Base-by-base conservation (phyloP, 2,329 filamentous ascomycete species). In the Tolypocladium pustulatum region DNA sequence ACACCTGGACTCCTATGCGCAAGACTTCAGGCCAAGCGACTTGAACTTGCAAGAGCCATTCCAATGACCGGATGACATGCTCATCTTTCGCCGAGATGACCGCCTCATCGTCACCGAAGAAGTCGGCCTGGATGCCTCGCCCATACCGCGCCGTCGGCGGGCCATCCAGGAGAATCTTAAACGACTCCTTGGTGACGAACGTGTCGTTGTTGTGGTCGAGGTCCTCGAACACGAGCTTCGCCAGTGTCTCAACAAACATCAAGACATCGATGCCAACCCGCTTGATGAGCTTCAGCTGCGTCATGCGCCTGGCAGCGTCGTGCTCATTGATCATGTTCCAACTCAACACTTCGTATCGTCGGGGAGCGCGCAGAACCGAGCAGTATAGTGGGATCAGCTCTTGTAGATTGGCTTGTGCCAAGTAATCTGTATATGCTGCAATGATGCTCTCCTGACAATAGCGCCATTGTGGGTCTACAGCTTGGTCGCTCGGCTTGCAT, bases 361-460 rank as follows among this genome's bases (percentile, higher is more conserved):
- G 81, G 15, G 83, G 76, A 8, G 79, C 75, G 12, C 83, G 79
- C 15, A 99, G 78, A 65, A 90, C 87, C 10, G 91, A 91, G 62
- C 90, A 92, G 71, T 99, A 99, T 0, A 96, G 77, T 0, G 94
- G 92, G 58, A 96, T 88, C 49, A 94, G 75, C 62, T 93, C 87
- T 60, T 88, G 84, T 58, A 94, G 83, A 38, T 85, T 84, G 20
- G 84, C 83, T 54, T 88, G 79, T 51, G 89, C 85, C 41, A 99
- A 75, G 61, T 89, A 86, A 65, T 89, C 88, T 58, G 95, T 88
- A 69, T 97, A 97, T 4, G 84, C 86, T 1, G 88, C 85, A 57
- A 97, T 78, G 54, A 93, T 84, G 66, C 89, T 90, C 67, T 96
- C 88, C 63, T 86, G 81, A 20, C 79, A 80, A 56, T 77, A 75